Evolutionary conservation across 176 grass and related monocot genomes (phyloP).

Genomic region (Chrysopogon serrulatus): DNA sequence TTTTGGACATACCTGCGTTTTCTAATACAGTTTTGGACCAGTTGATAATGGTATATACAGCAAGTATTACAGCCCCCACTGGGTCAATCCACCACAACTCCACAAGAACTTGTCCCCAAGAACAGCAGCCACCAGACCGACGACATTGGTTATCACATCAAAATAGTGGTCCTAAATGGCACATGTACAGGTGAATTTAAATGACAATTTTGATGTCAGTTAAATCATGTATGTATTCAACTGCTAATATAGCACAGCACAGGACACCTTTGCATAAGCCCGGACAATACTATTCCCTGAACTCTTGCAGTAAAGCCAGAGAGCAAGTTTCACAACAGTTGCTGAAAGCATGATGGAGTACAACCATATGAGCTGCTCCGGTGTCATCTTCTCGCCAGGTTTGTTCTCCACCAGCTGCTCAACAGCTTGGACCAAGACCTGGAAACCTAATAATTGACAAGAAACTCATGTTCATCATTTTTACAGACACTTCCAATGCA

Average conservation of each 20-base stretch:
- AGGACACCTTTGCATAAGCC: constrained; percentile 70
- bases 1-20: constrained; percentile 53
- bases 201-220: not conserved
- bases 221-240: constrained; percentile 2
- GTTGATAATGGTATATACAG: constrained; percentile 73
- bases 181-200: not conserved
- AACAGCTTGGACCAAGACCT: constrained; percentile 56
- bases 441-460: constrained; percentile 52
- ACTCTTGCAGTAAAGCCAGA: constrained; percentile 74
- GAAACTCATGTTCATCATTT: not conserved
- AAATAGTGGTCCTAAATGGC: constrained; percentile 80
- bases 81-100: constrained; percentile 98
- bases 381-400: constrained; percentile 50
- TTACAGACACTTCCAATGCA: not conserved
- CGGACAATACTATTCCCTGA: constrained; percentile 69
- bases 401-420: constrained; percentile 61
- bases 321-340: constrained; percentile 70
- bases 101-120: constrained; percentile 69
- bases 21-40: constrained; percentile 86
- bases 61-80: constrained; percentile 71
- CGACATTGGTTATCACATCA: constrained; percentile 84
- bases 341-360: constrained; percentile 87
- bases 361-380: constrained; percentile 67
- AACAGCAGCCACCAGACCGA: constrained; percentile 80
- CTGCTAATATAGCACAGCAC: not conserved